Base-by-base conservation (phyloP, 345 rosid genomes). In the Tarenaya hassleriana region DNA sequence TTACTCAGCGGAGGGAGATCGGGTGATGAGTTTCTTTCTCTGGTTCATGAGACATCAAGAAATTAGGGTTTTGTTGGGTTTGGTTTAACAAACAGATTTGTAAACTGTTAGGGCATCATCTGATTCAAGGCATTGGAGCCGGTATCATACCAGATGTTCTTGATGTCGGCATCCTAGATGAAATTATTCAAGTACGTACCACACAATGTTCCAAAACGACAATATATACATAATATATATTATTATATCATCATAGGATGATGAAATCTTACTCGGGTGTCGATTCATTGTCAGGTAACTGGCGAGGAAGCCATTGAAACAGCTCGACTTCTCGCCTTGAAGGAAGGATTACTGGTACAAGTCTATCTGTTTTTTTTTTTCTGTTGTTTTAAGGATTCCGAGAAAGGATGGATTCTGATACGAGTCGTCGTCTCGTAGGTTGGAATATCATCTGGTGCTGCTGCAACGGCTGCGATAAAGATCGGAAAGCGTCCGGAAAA, bases 61-160 rank as follows among this genome's bases (percentile, higher is more conserved):
- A n/a, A n/a, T n/a, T n/a, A n/a, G n/a, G n/a, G n/a, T 12, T 66
- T 52, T 18, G 3, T 32, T 8, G 0, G 10, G 7, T 10, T 34
- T 50, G 7, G 1, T 35, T 21, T n/a, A n/a, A n/a, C n/a, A n/a
- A n/a, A n/a, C n/a, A n/a, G 40, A 48, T 5, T 45, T 4, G 32
- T n/a, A n/a, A n/a, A n/a, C 41, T 18, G 27, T 45, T 15, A 76
- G 78, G 82, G 10, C 74, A 37, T n/a, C 82, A 73, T 73, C 55
- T 63, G 65, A 77, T 77, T 32, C 76, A 83, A 46, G 97, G 95
- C 29, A 83, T 89, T 38, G 94, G 95, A 18, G 73, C 94, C 52
- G 94, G 88, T 60, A 81, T 89, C 61, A 34, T 83, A 20, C 97
- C 97, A 16, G 71, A 79, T 43, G 88, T 86, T 69, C 67, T 89